Base-by-base conservation (phyloP, 176 grass and related monocot genomes). In the Phragmites australis region DNA sequence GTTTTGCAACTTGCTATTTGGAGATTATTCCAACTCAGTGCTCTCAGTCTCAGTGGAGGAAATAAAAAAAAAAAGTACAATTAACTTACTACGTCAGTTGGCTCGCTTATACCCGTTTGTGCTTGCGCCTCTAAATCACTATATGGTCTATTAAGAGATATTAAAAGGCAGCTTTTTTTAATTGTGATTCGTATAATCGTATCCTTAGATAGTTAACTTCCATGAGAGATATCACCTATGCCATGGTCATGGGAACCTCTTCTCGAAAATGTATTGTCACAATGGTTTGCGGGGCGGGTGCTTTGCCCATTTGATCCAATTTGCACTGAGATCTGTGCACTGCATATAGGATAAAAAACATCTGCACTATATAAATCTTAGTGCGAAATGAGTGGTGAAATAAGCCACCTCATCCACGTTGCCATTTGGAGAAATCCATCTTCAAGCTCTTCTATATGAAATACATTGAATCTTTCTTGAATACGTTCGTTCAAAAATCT, bases 11-110 rank as follows among this genome's bases (percentile, higher is more conserved):
- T 81, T 59, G 77, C 60, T 68, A 29, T 87, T 64, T 23, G 30
- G 68, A 81, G 76, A 86, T 74, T 80, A 37, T 80, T 86, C 59
- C 29, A 46, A 40, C 2, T 48, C 30, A 74, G 43, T 74, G 76
- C n/a, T 74, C 6, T 77, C 30, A 0, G 21, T 74, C 6, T 77
- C 30, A 0, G 21, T 74, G 27, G 10, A 65, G 19, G 21, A 41
- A 72, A 53, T 67, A 37, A 42, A 57, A 34, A 59, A 59, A 3
- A 13, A 2, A 23, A 22, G n/a, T 1, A 22, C 19, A n/a, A 21
- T 54, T 9, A 22, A n/a, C 1, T 56, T 25, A 27, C 53, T 56
- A 56, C 9, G n/a, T n/a, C n/a, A n/a, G n/a, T n/a, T n/a, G n/a
- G n/a, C n/a, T n/a, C n/a, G n/a, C n/a, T 37, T 5, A 37, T 37